Evolutionary conservation across 78 protist species (phyloP).

Genomic region (Cyanophora paradoxa): DNA sequence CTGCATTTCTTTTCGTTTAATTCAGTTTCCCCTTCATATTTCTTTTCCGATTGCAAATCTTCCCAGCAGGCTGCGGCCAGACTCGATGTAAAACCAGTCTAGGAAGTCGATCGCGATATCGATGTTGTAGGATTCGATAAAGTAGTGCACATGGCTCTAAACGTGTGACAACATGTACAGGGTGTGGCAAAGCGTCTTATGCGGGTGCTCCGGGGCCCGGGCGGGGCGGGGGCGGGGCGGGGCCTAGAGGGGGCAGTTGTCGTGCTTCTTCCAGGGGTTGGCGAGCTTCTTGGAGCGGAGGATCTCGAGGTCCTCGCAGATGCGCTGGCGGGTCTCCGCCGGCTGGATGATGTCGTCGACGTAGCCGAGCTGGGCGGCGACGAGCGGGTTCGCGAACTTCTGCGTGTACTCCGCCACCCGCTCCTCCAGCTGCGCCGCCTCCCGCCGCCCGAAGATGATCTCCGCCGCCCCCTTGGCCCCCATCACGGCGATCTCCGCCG

Average conservation of each 20-base stretch:
- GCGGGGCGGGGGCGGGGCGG: background rate
- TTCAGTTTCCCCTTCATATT: no score
- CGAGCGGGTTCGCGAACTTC: conserved; percentile 86
- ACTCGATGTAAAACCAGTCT: no score
- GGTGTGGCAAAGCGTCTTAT: no score
- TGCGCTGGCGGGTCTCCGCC: conserved; percentile 26
- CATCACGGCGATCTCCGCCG: conserved; percentile 98
- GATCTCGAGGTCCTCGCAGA: conserved; percentile 77
- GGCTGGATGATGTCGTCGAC: conserved; percentile 92
- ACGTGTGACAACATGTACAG: no score
- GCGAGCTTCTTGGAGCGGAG: conserved; percentile 60
- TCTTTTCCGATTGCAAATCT: no score
- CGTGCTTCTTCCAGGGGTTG: conserved; percentile 87
- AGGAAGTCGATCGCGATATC: no score
- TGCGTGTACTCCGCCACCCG: conserved; percentile 63
- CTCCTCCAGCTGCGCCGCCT: background rate
- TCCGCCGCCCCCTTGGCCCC: conserved; percentile 97
- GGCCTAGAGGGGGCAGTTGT: conserved; percentile 82
- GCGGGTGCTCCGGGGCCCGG: no score
- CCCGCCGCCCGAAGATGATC: conserved; percentile 77
- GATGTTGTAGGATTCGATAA: no score
- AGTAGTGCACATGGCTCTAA: no score
- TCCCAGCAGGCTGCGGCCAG: no score
- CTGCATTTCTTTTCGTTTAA: no score
- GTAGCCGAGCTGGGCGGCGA: conserved; percentile 92